Base-by-base conservation (phyloP, 1,284 basidiomycete genomes). In the Singerocomus inundabilis region DNA sequence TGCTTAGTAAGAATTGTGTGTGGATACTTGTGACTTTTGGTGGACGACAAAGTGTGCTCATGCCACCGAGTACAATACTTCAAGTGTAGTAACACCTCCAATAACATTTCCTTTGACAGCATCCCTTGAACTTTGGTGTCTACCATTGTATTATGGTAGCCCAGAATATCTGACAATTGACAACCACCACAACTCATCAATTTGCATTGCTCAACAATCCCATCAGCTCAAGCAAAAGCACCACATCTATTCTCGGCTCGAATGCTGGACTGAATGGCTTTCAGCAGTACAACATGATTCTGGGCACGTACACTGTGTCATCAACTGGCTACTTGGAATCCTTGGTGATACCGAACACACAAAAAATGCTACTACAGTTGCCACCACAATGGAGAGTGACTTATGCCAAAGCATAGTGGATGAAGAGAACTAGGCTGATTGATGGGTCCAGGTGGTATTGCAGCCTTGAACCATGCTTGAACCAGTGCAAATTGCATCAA, bases 201-300 rank as follows among this genome's bases (percentile, higher is more conserved):
- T 5, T 35, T 6, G 13, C 32, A 37, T 33, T 45, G 5, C n/a
- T 37, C 13, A 18, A 43, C 4, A 30, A 6, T 3, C 42, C 48
- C 40, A 63, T 51, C 6, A 42, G 25, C 32, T 54, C 52, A 8
- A 31, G 53, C 49, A 63, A 15, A 6, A 46, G 21, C 5, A 24
- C 26, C 18, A 46, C 47, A n/a, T 57, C 53, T 36, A 60, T 45
- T 16, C 76, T 62, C 1, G 77, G 77, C 52, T 74, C 72, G 57
- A 85, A 84, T 9, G 62, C 45, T 2, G 78, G 74, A n/a, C 70
- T 70, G 57, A 85, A 85, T 2, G 78, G 79, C 41, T 74, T 58
- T 1, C 81, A 21, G 21, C 21, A 80, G 45, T 83, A 81, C 0
- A 75, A 71, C 56, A 83, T 81, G 11, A 79, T 76, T 1, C 74